Base-by-base conservation (phyloP, 306 rosid species). In the Cucurbita maxima region DNA sequence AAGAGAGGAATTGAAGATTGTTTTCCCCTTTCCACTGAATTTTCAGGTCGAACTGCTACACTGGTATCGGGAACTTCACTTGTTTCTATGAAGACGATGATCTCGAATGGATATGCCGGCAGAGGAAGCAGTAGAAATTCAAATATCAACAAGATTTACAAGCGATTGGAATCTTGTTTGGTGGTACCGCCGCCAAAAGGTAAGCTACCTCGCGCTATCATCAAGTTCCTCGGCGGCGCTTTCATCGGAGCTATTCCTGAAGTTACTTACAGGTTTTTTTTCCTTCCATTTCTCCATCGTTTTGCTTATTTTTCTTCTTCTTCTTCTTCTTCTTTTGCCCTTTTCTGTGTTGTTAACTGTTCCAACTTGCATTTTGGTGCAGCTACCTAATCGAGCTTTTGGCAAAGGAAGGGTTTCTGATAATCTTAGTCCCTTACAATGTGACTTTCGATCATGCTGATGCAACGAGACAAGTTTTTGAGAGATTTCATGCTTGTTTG, bases 241-340 rank as follows among this genome's bases (percentile, higher is more conserved):
- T 91, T 94, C 80, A 79, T 94, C 72, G 99, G 99, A 68, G 99
- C 97, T 79, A 90, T 86, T 74, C 99, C 97, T 62, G 91, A 94
- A 84, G 85, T 89, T 76, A 87, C 97, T 10, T 94, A 91, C 87
- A 82, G 98, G 97, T 90, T 45, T 75, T 8, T 41, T 53, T 61
- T 1, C 30, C 58, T 71, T 5, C 48, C 67, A 60, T 63, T 45
- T 72, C 81, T 74, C 18, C 9, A 63, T 66, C 45, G 60, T 15
- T 6, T 73, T 73, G 68, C 20, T 70, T 51, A 47, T 15, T 75
- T 18, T 60, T 2, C 34, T 30, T 19, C 75, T 19, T 22, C 10
- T 51, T 52, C 4, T 51, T 52, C 4, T 48, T 13, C 13, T n/a
- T 62, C 70, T 9, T 70, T 68, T 54, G 11, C 14, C 22, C 72